A percentile compares a stretch with the other conserved stretches of the same genome.
phyloP scores from a whole-genome alignment of 2,329 filamentous ascomycete genomes.

The Alternaria rosae region DNA sequence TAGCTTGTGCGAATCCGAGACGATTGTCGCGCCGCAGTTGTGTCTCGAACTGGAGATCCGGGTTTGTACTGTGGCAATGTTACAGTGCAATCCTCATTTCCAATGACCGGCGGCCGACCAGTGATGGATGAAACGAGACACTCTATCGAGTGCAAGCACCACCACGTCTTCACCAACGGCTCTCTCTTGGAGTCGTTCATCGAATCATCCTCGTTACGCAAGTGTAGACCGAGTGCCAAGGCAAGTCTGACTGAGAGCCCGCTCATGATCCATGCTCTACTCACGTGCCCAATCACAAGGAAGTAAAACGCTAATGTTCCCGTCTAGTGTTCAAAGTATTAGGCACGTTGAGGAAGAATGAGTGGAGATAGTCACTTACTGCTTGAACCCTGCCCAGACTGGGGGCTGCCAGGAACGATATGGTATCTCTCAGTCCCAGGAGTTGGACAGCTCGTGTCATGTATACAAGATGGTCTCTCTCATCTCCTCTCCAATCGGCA shows the following conservation, averaged over 20 bases:
- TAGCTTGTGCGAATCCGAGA: constrained; percentile 7
- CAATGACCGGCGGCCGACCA: constrained; percentile 49
- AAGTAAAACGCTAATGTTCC: constrained; percentile 38
- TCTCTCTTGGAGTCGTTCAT: constrained; percentile 39
- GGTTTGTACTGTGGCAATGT: constrained; percentile 28
- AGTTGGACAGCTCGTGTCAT: constrained; percentile 44
- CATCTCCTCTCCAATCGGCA: constrained; percentile 36
- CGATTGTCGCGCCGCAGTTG: neutral
- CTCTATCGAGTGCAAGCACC: constrained; percentile 50
- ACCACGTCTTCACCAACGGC: constrained; percentile 49
- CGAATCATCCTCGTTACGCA: constrained; percentile 45
- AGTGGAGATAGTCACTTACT: constrained; percentile 32
- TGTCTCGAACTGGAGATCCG: neutral
- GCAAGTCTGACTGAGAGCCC: constrained; percentile 49
- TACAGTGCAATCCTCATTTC: constrained; percentile 43
- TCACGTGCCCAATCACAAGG: constrained; percentile 35
- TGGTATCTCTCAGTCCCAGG: constrained; percentile 26
- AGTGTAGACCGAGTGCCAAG: constrained; percentile 48
- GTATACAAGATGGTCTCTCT: constrained; percentile 49
- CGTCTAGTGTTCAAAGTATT: constrained; percentile 16
- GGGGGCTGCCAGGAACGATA: constrained; percentile 37
- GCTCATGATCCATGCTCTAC: constrained; percentile 47
- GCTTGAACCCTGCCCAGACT: constrained; percentile 51
- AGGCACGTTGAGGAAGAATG: constrained; percentile 16
- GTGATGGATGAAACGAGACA: constrained; percentile 48